Percentiles rank a stretch among this genome's conserved stretches.
Evolutionary conservation across 768 basidiomycete genomes (phyloP).

Genomic region (Tricholoma matsutake): DNA sequence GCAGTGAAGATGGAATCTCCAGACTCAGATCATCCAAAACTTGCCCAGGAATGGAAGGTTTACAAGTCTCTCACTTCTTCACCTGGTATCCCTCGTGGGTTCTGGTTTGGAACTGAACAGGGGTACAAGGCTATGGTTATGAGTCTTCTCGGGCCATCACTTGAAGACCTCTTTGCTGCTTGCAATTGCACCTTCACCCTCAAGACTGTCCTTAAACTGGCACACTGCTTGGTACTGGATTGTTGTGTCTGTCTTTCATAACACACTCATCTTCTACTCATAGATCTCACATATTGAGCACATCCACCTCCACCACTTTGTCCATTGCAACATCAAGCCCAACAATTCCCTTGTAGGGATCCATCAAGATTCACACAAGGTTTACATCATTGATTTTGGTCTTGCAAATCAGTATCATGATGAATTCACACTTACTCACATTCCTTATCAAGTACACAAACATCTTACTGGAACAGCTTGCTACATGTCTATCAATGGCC

Average conservation of each 20-base stretch:
- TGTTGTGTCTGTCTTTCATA: not conserved
- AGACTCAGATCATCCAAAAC: slow-evolving; percentile 62
- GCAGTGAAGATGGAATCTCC: slow-evolving; percentile 62
- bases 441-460: no score
- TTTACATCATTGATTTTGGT: slow-evolving; percentile 25
- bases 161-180: not conserved
- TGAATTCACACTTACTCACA: no score
- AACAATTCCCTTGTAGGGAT: not conserved
- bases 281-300: slow-evolving; percentile 1
- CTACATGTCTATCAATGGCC: no score
- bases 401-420: no score
- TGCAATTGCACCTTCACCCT: not conserved
- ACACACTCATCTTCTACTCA: not conserved
- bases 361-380: no score
- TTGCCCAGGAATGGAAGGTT: slow-evolving; percentile 70
- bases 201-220: slow-evolving; percentile 3
- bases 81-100: slow-evolving; percentile 67
- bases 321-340: slow-evolving; percentile 4
- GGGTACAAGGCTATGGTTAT: slow-evolving; percentile 47
- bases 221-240: not conserved
- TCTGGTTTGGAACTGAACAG: slow-evolving; percentile 67
- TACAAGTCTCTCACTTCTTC: slow-evolving; percentile 75
- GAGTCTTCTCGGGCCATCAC: slow-evolving; percentile 46
- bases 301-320: not conserved
- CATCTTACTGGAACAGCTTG: no score